A percentile compares a stretch with the other conserved stretches of the same genome.
These are phyloP conservation scores for Heritiera littoralis DNA, from an alignment of 345 rosid genomes.

Conservation along the genomic window DNA sequence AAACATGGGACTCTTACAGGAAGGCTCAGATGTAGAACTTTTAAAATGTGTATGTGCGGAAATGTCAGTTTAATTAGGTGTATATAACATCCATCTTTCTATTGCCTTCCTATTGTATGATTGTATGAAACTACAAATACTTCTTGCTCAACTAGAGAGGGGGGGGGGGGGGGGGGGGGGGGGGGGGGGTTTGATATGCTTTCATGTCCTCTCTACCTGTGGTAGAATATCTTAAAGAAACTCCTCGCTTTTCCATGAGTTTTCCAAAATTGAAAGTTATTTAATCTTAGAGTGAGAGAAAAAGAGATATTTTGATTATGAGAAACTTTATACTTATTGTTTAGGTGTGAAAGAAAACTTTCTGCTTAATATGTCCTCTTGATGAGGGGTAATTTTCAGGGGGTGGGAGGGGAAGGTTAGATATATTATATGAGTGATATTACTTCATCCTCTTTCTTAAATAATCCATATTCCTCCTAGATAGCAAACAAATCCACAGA, in stretches of 20 bases:
- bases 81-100: not conserved
- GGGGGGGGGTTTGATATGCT: not conserved
- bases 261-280: not conserved
- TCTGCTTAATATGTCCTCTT: not conserved
- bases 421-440: not conserved
- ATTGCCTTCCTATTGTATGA: not conserved
- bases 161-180: not conserved
- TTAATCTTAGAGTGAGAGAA: conserved; percentile 2
- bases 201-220: not conserved
- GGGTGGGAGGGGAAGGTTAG: not conserved
- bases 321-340: not conserved
- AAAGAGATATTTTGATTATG: not conserved
- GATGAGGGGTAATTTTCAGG: too few relatives aligned
- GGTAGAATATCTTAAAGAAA: not conserved
- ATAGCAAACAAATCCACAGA: not conserved
- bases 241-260: not conserved
- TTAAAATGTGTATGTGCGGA: not conserved
- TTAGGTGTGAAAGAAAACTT: not conserved
- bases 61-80: not conserved
- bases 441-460: not conserved
- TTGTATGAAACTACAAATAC: not conserved
- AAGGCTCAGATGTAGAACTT: not conserved
- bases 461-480: not conserved
- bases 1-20: not conserved
- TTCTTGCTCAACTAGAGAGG: not conserved